Evolutionary conservation across 768 basidiomycete genomes (phyloP).

Genomic region (Suillus americanus): DNA sequence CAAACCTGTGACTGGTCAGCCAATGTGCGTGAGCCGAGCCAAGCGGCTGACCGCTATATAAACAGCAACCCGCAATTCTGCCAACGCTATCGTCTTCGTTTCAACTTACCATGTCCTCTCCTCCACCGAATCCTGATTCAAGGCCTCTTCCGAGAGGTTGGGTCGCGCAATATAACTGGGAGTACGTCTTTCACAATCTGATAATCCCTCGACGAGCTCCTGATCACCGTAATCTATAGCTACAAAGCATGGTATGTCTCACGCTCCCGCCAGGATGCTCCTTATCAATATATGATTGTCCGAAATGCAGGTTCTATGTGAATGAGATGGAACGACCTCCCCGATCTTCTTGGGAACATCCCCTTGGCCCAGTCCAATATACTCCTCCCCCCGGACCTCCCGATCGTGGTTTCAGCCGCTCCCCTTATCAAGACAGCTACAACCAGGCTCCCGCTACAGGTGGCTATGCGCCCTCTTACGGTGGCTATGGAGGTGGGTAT

Average conservation of each 20-base stretch:
- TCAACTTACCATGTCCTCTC: constrained; percentile 37
- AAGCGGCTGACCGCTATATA: constrained; percentile 14
- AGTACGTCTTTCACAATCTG: constrained; percentile 44
- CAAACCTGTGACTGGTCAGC: constrained; percentile 32
- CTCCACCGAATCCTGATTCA: constrained; percentile 52
- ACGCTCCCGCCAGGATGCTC: not conserved
- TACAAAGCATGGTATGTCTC: constrained; percentile 63
- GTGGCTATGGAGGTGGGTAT: constrained; percentile 13
- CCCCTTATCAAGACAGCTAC: constrained; percentile 31
- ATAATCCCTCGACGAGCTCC: constrained; percentile 22
- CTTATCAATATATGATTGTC: not conserved
- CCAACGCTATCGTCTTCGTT: constrained; percentile 8
- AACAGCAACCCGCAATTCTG: constrained; percentile 22
- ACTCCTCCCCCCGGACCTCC: constrained; percentile 39
- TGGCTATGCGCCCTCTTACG: constrained; percentile 20
- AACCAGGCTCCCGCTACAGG: constrained; percentile 18
- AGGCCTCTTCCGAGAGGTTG: constrained; percentile 67
- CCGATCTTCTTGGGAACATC: constrained; percentile 69
- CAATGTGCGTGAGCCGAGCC: not conserved
- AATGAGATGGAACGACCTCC: constrained; percentile 64
- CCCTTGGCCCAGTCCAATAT: constrained; percentile 47
- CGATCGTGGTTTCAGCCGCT: constrained; percentile 30
- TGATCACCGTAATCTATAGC: constrained; percentile 37
- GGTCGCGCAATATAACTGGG: constrained; percentile 64
- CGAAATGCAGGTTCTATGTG: constrained; percentile 67